Conservation (phyloP, 768 basidiomycete genomes). For the Russula sp. region DNA sequence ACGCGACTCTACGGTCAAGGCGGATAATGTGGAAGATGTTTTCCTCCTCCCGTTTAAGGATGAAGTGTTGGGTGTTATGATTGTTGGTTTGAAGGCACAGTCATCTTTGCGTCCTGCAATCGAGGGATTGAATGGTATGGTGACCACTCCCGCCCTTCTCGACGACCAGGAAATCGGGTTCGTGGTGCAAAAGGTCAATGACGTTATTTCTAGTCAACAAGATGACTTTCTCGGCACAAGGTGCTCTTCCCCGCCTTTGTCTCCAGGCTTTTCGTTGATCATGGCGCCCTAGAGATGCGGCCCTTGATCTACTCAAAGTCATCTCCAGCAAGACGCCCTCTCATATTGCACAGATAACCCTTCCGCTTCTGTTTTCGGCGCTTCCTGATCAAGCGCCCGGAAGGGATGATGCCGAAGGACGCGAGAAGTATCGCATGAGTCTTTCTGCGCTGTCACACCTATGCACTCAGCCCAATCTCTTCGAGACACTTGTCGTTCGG, state of each 20-base stretch:
- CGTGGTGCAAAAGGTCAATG: slow-evolving; percentile 71
- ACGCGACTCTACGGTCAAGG: slow-evolving; percentile 41
- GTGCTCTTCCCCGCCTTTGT: slow-evolving; percentile 37
- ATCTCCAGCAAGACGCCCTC: slow-evolving; percentile 59
- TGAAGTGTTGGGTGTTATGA: slow-evolving; percentile 63
- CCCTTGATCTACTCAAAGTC: slow-evolving; percentile 59
- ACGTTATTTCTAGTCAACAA: slow-evolving; percentile 54
- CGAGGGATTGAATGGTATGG: slow-evolving; percentile 60
- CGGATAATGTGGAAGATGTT: not conserved
- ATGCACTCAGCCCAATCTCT: slow-evolving; percentile 72
- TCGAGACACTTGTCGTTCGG: slow-evolving; percentile 77
- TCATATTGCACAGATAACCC: slow-evolving; percentile 67
- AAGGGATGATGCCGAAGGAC: slow-evolving; percentile 50
- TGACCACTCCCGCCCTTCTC: slow-evolving; percentile 61
- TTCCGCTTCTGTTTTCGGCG: slow-evolving; percentile 74
- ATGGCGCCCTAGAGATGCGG: slow-evolving; percentile 47
- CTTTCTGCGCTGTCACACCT: slow-evolving; percentile 68
- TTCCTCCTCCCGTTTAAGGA: slow-evolving; percentile 66
- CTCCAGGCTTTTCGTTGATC: not conserved
- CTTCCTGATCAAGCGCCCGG: slow-evolving; percentile 68
- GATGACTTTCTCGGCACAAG: slow-evolving; percentile 44
- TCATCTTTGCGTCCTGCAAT: slow-evolving; percentile 59
- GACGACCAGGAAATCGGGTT: slow-evolving; percentile 73
- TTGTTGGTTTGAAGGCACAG: slow-evolving; percentile 53
- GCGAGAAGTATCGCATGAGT: slow-evolving; percentile 63